These are phyloP conservation scores for Phoenix roebelenii DNA, from an alignment of 176 grass and related monocot genomes.

Conservation along the genomic window DNA sequence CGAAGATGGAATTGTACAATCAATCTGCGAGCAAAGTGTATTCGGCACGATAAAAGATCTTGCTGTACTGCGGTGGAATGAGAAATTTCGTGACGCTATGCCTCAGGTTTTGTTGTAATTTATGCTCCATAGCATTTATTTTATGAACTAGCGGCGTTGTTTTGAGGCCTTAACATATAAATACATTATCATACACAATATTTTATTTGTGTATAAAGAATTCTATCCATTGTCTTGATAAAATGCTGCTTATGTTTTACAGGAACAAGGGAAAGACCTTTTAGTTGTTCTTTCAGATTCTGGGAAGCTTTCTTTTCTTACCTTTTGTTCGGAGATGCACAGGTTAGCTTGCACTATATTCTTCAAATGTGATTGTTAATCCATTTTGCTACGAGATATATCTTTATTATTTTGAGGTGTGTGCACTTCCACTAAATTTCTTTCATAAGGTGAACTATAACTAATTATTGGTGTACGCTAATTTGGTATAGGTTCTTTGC, in stretches of 20 bases:
- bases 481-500: conserved; percentile 70
- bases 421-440: too few relatives aligned
- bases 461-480: conserved; percentile 8
- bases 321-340: conserved; percentile 80
- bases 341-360: conserved; percentile 37
- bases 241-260: conserved; percentile 24
- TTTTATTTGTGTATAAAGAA: neutral
- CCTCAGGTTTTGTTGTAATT: conserved; percentile 38
- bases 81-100: conserved; percentile 24
- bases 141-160: too few relatives aligned
- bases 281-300: conserved; percentile 91
- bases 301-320: conserved; percentile 91
- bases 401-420: too few relatives aligned
- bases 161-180: too few relatives aligned
- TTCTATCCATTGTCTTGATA: conserved; percentile 1
- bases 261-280: conserved; percentile 78
- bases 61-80: conserved; percentile 59
- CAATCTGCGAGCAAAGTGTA: conserved; percentile 77
- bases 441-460: too few relatives aligned
- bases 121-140: too few relatives aligned
- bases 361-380: too few relatives aligned
- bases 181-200: too few relatives aligned
- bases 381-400: too few relatives aligned
- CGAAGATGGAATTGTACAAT: conserved; percentile 72
- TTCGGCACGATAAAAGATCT: conserved; percentile 95